Base-by-base conservation (phyloP, 2,329 filamentous ascomycete genomes). In the Sclerotinia subarctica region DNA sequence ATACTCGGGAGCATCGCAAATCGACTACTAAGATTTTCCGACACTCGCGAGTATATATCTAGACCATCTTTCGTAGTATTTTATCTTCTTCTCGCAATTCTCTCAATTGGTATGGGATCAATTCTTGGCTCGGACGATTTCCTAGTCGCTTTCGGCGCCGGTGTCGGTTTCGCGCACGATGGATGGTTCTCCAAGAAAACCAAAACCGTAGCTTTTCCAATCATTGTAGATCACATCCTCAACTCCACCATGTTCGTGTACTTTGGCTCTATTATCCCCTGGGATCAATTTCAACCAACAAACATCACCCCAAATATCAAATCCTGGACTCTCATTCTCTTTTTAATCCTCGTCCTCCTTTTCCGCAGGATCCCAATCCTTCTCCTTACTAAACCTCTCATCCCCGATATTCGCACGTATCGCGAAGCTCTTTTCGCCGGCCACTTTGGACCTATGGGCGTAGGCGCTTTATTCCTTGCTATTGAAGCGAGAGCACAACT, bases 371-470 rank as follows among this genome's bases (percentile, higher is more conserved):
- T 86, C 1, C 84, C 85, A 1, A 77, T 84, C 57, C 81, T 86
- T 3, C 76, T 84, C 44, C 76, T 78, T 0, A 72, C 82, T 5
- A 83, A 84, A 74, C 79, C 78, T 17, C 78, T 81, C 69, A 78
- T 85, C 15, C 83, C 82, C 0, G 80, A 83, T 64, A 79, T 86
- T 57, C 75, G 78, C 10, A 85, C 83, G 0, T 81, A 80, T 29
- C 79, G 80, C 7, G 85, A 86, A 74, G 84, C 84, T 0, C 73
- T 86, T 0, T 86, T 86, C 74, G 80, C 79, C 54, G 84, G 84
- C 0, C 84, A 86, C 72, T 86, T 87, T 68, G 84, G 84, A 0
- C 84, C 84, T 11, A 86, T 86, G 81, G 85, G 85, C 24, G 80
- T 86, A 1, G 84, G 84, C 2, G 84, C 82, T 0, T 75, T 86